phyloP scores from a whole-genome alignment of 352 stramenopile species.

The Phytophthora pisi region DNA sequence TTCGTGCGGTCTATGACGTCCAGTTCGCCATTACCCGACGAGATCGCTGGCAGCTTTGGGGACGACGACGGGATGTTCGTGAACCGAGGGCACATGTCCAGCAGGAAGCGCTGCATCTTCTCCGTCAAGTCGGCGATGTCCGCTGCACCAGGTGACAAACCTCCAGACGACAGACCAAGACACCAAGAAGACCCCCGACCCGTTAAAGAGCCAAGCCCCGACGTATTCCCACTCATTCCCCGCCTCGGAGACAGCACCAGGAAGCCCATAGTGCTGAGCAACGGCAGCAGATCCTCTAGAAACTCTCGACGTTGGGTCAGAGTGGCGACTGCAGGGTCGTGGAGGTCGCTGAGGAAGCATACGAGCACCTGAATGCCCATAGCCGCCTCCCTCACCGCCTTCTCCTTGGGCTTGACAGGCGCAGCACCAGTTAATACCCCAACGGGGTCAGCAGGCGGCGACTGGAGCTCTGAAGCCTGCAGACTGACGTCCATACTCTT shows the following conservation, averaged over 20 bases:
- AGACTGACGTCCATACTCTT: slow-evolving; percentile 21
- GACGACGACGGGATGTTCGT: slow-evolving; percentile 26
- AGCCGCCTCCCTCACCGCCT: slow-evolving; percentile 39
- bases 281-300: slow-evolving; percentile 49
- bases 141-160: neutral
- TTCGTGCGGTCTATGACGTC: slow-evolving; percentile 50
- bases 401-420: slow-evolving; percentile 39
- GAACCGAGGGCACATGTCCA: slow-evolving; percentile 44
- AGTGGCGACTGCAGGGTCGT: slow-evolving; percentile 25
- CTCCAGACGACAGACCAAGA: neutral
- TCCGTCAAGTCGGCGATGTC: slow-evolving; percentile 38
- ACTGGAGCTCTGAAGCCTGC: neutral
- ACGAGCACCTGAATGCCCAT: slow-evolving; percentile 53
- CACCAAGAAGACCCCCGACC: slow-evolving; percentile 11
- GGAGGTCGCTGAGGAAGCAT: slow-evolving; percentile 39
- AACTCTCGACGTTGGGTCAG: slow-evolving; percentile 44
- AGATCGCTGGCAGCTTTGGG: slow-evolving; percentile 41
- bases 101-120: slow-evolving; percentile 50
- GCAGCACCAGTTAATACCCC: neutral
- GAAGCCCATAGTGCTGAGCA: slow-evolving; percentile 44
- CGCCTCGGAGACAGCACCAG: slow-evolving; percentile 43
- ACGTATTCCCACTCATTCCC: slow-evolving; percentile 1
- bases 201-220: neutral
- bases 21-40: slow-evolving; percentile 24
- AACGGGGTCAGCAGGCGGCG: neutral